These are phyloP conservation scores for Lodderomyces pseudojiufengensis DNA, from an alignment of 1,139 yeast species.

Conservation along the genomic window DNA sequence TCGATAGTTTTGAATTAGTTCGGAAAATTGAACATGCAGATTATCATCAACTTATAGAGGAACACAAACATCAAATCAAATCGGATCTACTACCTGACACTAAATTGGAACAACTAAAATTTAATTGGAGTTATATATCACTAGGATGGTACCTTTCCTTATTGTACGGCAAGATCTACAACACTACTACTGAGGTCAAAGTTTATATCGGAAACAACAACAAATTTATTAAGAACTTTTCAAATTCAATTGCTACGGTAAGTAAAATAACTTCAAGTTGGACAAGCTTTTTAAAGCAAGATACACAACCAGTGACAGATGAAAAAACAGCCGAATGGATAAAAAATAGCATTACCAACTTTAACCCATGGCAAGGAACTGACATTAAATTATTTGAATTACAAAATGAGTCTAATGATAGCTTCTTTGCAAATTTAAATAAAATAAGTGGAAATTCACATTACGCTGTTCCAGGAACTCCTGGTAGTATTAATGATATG, in stretches of 20 bases:
- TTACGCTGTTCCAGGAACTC: conserved; percentile 27
- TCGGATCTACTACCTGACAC: conserved; percentile 34
- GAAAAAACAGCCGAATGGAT: conserved; percentile 17
- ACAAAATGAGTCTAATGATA: no score
- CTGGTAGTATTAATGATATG: conserved; percentile 50
- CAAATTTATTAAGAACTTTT: conserved; percentile 28
- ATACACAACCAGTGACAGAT: conserved; percentile 1
- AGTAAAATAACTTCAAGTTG: conserved; percentile 44
- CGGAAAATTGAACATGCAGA: conserved; percentile 36
- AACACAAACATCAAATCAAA: conserved; percentile 23
- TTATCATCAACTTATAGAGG: conserved; percentile 19
- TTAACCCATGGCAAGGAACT: conserved; percentile 64
- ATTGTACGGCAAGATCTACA: conserved; percentile 63
- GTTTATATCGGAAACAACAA: conserved; percentile 6
- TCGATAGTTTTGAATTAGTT: conserved; percentile 35
- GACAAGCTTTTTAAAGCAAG: conserved; percentile 26
- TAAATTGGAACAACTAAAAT: conserved; percentile 47
- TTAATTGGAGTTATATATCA: conserved; percentile 60
- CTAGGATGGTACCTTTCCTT: conserved; percentile 76
- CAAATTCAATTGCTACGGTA: conserved; percentile 42
- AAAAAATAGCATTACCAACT: conserved; percentile 24
- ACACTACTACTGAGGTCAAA: conserved; percentile 30
- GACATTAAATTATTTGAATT: conserved; percentile 57
- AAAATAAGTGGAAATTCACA: conserved; percentile 8
- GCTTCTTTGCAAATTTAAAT: no score